phyloP scores from a whole-genome alignment of 768 basidiomycete genomes.

The Amanita polypyramis region DNA sequence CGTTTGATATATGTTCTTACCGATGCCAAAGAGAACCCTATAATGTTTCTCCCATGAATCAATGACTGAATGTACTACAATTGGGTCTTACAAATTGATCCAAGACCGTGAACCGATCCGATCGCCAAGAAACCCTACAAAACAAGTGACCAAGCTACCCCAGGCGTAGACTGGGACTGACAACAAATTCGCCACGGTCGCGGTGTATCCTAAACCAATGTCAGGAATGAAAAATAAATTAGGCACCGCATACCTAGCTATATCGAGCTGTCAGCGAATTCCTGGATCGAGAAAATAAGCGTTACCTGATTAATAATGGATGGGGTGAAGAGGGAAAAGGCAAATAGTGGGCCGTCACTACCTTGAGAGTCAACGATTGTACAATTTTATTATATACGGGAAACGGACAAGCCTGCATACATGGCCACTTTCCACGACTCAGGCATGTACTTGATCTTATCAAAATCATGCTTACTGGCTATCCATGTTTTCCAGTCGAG shows the following conservation, averaged over 20 bases:
- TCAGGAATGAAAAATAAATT: not conserved
- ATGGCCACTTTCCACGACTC: slow-evolving; percentile 40
- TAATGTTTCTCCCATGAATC: not conserved
- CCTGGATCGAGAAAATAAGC: not conserved
- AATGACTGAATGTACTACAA: not conserved
- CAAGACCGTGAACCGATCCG: slow-evolving; percentile 42
- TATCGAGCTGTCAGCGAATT: not conserved
- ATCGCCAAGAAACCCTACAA: slow-evolving; percentile 55
- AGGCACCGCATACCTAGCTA: not conserved
- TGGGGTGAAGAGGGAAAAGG: slow-evolving; percentile 43
- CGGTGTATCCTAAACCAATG: slow-evolving; percentile 35
- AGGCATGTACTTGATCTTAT: not conserved
- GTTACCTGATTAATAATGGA: slow-evolving; percentile 46
- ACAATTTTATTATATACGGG: not conserved
- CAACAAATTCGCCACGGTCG: slow-evolving; percentile 61
- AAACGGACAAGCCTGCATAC: slow-evolving; percentile 55
- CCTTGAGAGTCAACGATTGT: slow-evolving; percentile 1
- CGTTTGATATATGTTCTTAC: slow-evolving; percentile 8
- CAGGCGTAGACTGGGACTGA: slow-evolving; percentile 73
- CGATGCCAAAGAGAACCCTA: slow-evolving; percentile 20
- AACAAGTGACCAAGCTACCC: slow-evolving; percentile 56
- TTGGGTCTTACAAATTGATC: slow-evolving; percentile 46
- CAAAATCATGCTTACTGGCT: slow-evolving; percentile 35
- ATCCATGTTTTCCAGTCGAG: slow-evolving; percentile 68
- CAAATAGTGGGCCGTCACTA: slow-evolving; percentile 46